Evolutionary conservation across 2,329 filamentous ascomycete species (phyloP).

Genomic region (Stemphylium beticola): DNA sequence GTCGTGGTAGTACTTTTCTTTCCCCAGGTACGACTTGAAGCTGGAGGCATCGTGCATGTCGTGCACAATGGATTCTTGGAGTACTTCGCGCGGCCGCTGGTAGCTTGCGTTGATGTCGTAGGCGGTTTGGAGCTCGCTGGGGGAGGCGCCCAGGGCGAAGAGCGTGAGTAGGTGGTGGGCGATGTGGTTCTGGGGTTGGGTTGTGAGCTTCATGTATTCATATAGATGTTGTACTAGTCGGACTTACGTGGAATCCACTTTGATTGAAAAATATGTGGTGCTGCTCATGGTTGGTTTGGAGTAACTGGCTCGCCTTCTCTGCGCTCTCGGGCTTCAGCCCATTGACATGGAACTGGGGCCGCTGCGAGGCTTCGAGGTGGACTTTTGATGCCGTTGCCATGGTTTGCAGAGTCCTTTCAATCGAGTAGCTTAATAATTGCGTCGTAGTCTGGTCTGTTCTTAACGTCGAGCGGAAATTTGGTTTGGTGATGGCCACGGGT

Average conservation of each 20-base stretch:
- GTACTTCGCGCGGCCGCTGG: conserved; percentile 62
- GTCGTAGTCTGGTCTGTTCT: not conserved
- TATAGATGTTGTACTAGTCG: not conserved
- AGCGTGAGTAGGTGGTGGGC: conserved; percentile 77
- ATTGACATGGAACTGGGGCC: conserved; percentile 55
- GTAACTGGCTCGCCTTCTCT: conserved; percentile 66
- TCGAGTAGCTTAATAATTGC: not conserved
- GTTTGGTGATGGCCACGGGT: not conserved
- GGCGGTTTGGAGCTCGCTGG: conserved; percentile 64
- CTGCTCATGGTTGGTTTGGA: conserved; percentile 77
- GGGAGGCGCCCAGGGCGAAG: conserved; percentile 74
- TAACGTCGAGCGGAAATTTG: not conserved
- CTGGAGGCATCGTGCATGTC: conserved; percentile 63
- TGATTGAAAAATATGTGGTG: conserved; percentile 84
- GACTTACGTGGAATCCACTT: conserved; percentile 69
- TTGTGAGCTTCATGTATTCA: not conserved
- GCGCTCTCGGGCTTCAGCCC: conserved; percentile 65
- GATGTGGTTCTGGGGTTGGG: conserved; percentile 67
- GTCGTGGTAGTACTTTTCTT: conserved; percentile 70
- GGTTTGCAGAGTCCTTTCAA: conserved; percentile 1
- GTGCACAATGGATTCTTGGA: conserved; percentile 59
- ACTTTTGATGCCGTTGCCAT: conserved; percentile 45
- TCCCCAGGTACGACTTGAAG: conserved; percentile 67
- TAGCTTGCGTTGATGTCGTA: conserved; percentile 72
- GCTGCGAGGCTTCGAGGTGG: conserved; percentile 52